phyloP scores from a whole-genome alignment of 208 protist species.

The Angomonas desouzai region DNA sequence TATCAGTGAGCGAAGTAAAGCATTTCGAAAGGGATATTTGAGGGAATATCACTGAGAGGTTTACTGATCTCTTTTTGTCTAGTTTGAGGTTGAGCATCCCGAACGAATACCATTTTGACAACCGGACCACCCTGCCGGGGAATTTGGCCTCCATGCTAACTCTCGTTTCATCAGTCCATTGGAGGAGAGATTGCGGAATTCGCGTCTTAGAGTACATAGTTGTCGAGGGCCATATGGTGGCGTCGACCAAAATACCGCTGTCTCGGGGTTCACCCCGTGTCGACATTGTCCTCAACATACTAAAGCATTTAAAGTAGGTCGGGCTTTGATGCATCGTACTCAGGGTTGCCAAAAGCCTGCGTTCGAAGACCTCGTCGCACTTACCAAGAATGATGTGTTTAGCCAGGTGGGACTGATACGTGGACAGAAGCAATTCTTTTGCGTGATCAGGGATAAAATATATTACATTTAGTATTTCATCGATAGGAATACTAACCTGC shows the following conservation, averaged over 20 bases:
- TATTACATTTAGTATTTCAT: conserved; percentile 39
- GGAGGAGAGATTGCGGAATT: conserved; percentile 5
- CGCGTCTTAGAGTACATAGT: not conserved
- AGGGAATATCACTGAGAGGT: conserved; percentile 28
- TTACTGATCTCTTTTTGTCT: not conserved
- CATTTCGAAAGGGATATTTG: conserved; percentile 36
- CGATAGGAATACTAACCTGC: conserved; percentile 22
- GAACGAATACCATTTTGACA: conserved; percentile 28
- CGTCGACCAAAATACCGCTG: conserved; percentile 13
- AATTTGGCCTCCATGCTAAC: conserved; percentile 11
- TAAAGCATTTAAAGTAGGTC: conserved; percentile 39
- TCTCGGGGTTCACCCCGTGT: conserved; percentile 18
- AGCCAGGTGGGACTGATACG: conserved; percentile 33
- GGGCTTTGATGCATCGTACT: conserved; percentile 38
- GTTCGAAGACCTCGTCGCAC: conserved; percentile 25
- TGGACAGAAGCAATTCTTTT: conserved; percentile 33
- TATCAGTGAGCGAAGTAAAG: conserved; percentile 22
- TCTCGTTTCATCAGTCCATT: conserved; percentile 14
- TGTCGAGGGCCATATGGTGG: conserved; percentile 26
- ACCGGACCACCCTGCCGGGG: conserved; percentile 25
- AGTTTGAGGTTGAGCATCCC: conserved; percentile 20
- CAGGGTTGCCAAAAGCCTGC: conserved; percentile 26
- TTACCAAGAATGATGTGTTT: conserved; percentile 27
- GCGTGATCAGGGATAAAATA: conserved; percentile 43
- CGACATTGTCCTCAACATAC: conserved; percentile 32